These are phyloP conservation scores for Bocquillonia castaneifolia DNA, from an alignment of 441 rosid genomes.

Conservation along the genomic window DNA sequence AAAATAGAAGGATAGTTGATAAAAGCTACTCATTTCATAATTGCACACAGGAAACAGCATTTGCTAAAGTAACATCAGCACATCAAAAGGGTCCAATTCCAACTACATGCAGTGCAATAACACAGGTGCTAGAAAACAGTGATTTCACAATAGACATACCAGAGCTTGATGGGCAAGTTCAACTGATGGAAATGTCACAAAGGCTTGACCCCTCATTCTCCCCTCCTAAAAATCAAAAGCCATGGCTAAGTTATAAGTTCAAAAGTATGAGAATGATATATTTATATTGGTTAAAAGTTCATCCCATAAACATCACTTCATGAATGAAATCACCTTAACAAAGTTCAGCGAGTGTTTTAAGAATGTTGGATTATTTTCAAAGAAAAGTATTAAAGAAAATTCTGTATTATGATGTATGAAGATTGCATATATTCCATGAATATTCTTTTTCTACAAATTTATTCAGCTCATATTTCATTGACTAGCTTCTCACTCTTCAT, in stretches of 20 bases:
- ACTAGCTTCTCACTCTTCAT: conserved; percentile 6
- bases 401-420: background rate
- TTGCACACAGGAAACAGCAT: background rate
- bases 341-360: background rate
- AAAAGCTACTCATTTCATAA: background rate
- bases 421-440: background rate
- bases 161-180: conserved; percentile 83
- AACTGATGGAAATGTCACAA: conserved; percentile 82
- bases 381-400: background rate
- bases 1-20: background rate
- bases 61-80: background rate
- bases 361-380: background rate
- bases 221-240: conserved; percentile 62
- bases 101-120: background rate
- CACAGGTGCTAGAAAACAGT: background rate
- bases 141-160: conserved; percentile 40
- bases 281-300: background rate
- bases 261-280: background rate
- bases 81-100: background rate
- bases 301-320: background rate
- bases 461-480: conserved; percentile 4
- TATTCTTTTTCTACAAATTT: background rate
- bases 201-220: conserved; percentile 97
- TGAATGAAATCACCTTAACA: background rate
- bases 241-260: conserved; percentile 2